These are phyloP conservation scores for Ganoderma resinaceum DNA, from an alignment of 1,284 basidiomycete species.

Conservation along the genomic window DNA sequence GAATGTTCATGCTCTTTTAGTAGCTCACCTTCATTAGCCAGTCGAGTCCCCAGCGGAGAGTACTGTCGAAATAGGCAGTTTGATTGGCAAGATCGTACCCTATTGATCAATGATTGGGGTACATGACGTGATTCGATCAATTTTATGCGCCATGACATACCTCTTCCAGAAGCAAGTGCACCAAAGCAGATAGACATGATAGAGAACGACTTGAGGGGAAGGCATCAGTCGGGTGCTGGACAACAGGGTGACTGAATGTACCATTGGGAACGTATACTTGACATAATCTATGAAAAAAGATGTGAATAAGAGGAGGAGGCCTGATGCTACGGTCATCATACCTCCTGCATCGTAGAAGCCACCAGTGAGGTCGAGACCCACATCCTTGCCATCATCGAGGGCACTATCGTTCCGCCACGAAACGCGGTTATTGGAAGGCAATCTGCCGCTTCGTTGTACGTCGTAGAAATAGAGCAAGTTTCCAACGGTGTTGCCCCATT, in stretches of 20 bases:
- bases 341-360: constrained; percentile 94
- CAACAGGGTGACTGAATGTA: constrained; percentile 39
- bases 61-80: constrained; percentile 87
- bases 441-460: constrained; percentile 83
- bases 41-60: constrained; percentile 88
- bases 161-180: constrained; percentile 81
- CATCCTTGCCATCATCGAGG: constrained; percentile 79
- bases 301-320: not conserved
- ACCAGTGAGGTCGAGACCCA: constrained; percentile 78
- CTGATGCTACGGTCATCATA: constrained; percentile 38
- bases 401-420: constrained; percentile 87
- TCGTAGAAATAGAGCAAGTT: constrained; percentile 91
- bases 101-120: constrained; percentile 30
- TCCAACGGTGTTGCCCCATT: constrained; percentile 85
- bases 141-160: constrained; percentile 42
- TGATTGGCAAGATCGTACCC: constrained; percentile 87
- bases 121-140: constrained; percentile 6
- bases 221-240: not conserved
- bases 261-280: constrained; percentile 85
- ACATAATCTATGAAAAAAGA: constrained; percentile 72
- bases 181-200: constrained; percentile 90
- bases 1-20: too few relatives aligned
- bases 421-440: constrained; percentile 77
- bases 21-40: constrained; percentile 84
- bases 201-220: constrained; percentile 66